Conservation (phyloP, 257 asterid species). For the Solanum medicagineum region DNA sequence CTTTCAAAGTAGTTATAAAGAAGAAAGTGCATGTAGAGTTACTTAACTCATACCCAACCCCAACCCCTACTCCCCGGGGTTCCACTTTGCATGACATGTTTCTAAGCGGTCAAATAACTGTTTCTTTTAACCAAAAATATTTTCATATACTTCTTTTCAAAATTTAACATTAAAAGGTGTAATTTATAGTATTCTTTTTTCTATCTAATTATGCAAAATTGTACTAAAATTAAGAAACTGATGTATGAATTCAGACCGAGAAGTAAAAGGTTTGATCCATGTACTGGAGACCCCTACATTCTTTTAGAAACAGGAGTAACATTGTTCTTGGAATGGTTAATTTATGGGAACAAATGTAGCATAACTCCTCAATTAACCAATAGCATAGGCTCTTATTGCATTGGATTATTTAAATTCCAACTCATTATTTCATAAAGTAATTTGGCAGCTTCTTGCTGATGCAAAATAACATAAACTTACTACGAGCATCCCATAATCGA, state of each 20-base stretch:
- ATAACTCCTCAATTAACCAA: not conserved
- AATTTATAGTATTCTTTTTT: not conserved
- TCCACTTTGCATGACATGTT: not conserved
- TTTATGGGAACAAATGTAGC: not conserved
- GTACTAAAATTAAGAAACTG: not conserved
- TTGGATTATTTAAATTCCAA: not conserved
- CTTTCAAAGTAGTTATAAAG: not conserved
- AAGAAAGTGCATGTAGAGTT: not conserved
- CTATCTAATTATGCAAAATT: not conserved
- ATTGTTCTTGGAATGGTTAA: not conserved
- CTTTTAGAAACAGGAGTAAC: not conserved
- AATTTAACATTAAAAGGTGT: not conserved
- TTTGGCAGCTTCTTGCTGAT: not conserved
- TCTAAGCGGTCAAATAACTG: not conserved
- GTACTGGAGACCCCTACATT: not conserved
- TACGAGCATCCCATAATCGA: conserved; percentile 98
- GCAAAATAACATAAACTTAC: conserved; percentile 32
- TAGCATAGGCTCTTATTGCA: not conserved
- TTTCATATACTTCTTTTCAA: not conserved
- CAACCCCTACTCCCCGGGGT: not conserved
- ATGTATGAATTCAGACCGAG: not conserved
- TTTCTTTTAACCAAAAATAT: not conserved
- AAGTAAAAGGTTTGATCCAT: not conserved
- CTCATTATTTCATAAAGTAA: not conserved
- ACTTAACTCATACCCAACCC: not conserved